Conservation (phyloP, 768 basidiomycete genomes). For the Russula abietina region DNA sequence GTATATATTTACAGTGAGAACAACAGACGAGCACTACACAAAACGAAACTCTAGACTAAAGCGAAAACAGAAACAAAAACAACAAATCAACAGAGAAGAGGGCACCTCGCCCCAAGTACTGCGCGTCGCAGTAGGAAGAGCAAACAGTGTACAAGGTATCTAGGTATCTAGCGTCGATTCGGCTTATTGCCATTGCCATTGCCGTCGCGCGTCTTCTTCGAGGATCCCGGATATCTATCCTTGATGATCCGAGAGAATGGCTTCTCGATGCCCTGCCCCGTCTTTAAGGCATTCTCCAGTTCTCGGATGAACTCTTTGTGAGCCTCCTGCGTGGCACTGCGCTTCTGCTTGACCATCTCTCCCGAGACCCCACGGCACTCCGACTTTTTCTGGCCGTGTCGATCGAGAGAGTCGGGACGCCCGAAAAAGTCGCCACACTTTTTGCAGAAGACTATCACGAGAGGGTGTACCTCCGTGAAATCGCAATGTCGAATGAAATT, state of each 20-base stretch:
- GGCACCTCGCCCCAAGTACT: too few species aligned
- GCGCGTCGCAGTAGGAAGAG: too few species aligned
- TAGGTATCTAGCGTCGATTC: neutral
- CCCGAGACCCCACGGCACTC: neutral
- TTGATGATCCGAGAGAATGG: neutral
- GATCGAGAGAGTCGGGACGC: neutral
- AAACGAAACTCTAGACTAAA: neutral
- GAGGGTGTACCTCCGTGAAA: too few species aligned
- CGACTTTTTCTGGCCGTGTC: neutral
- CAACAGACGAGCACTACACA: neutral
- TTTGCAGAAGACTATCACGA: too few species aligned
- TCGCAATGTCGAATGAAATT: too few species aligned
- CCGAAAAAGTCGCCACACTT: slow-evolving; percentile 2
- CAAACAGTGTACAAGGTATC: neutral
- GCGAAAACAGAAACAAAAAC: neutral
- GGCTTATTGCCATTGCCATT: too few species aligned
- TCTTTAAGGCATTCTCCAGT: neutral
- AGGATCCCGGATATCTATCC: neutral
- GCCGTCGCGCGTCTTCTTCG: neutral
- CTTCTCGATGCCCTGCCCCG: neutral
- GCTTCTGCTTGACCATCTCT: neutral
- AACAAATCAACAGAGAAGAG: too few species aligned
- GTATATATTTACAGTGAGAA: neutral
- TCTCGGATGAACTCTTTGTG: neutral
- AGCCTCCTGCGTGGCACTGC: neutral